A percentile compares a stretch with the other conserved stretches of the same genome.
These are phyloP conservation scores for Acanthamoeba castellanii DNA, from an alignment of 208 protist genomes.

Conservation along the genomic window DNA sequence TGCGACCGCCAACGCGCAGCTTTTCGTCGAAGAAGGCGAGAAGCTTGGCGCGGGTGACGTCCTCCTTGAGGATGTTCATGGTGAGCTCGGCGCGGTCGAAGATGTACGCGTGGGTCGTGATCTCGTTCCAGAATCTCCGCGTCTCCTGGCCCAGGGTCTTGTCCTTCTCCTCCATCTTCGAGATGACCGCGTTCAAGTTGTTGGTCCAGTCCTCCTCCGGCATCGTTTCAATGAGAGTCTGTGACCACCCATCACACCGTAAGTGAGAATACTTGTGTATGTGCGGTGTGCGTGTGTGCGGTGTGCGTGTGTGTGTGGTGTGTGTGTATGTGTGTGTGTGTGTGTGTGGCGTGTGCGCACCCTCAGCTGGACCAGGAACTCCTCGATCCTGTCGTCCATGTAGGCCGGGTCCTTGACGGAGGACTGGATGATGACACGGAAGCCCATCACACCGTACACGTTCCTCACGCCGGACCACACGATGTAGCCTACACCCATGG, in stretches of 20 bases:
- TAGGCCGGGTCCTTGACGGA: constrained; percentile 67
- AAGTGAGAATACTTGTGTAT: no score
- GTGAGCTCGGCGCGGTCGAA: constrained; percentile 58
- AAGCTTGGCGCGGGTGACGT: constrained; percentile 25
- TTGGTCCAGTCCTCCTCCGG: constrained; percentile 50
- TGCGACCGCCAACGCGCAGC: background rate
- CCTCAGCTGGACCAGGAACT: constrained; percentile 16
- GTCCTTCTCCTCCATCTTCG: constrained; percentile 74
- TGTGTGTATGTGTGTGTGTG: background rate
- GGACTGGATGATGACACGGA: constrained; percentile 77
- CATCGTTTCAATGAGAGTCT: constrained; percentile 40
- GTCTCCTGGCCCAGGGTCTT: constrained; percentile 70
- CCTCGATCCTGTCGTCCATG: constrained; percentile 66
- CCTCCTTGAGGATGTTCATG: constrained; percentile 23
- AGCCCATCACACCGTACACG: constrained; percentile 70
- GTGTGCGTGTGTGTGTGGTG: background rate
- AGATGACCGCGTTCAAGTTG: constrained; percentile 50
- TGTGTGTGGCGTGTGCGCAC: background rate
- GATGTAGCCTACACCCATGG: constrained; percentile 44
- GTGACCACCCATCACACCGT: background rate
- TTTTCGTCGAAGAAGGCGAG: constrained; percentile 72
- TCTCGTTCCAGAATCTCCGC: constrained; percentile 60
- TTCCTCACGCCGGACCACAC: constrained; percentile 68
- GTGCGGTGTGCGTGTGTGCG: no score
- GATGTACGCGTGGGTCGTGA: constrained; percentile 56